phyloP scores from a whole-genome alignment of 1,139 yeast genomes.

The Eremothecium gossypii region DNA sequence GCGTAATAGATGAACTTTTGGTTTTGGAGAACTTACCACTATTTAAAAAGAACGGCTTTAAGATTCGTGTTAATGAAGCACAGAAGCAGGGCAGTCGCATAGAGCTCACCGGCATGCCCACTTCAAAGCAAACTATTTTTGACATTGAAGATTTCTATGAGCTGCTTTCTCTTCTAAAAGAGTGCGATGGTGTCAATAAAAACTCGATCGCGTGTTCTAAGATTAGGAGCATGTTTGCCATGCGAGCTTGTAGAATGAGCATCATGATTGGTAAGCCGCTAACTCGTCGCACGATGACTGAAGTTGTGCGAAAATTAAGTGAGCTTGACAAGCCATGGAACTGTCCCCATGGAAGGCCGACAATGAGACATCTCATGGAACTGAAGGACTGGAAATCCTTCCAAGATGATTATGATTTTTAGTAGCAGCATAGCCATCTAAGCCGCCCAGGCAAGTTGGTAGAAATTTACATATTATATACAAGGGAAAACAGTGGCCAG shows the following conservation, averaged over 20 bases:
- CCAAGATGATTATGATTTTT: slow-evolving; percentile 32
- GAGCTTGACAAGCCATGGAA: slow-evolving; percentile 90
- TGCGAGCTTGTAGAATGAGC: slow-evolving; percentile 90
- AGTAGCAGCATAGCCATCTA: background rate
- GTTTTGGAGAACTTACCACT: slow-evolving; percentile 49
- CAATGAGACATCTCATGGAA: slow-evolving; percentile 81
- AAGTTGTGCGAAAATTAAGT: slow-evolving; percentile 59
- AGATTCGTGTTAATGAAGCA: slow-evolving; percentile 39
- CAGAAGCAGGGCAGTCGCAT: slow-evolving; percentile 50
- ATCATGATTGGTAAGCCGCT: slow-evolving; percentile 87
- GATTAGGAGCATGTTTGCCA: slow-evolving; percentile 74
- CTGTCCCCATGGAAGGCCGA: slow-evolving; percentile 98
- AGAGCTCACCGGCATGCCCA: slow-evolving; percentile 55
- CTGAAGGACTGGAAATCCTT: slow-evolving; percentile 41
- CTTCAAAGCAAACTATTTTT: slow-evolving; percentile 61
- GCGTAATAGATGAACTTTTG: slow-evolving; percentile 66
- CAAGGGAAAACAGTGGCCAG: background rate
- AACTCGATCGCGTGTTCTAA: slow-evolving; percentile 58
- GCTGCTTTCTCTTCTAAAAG: slow-evolving; percentile 51
- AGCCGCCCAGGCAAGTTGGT: background rate
- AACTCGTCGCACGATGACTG: slow-evolving; percentile 47
- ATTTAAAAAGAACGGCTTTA: slow-evolving; percentile 72
- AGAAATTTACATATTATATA: slow-evolving; percentile 5
- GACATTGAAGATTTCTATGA: slow-evolving; percentile 66
- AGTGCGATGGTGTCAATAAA: slow-evolving; percentile 32